These are phyloP conservation scores for Chrysophaeum taylorii DNA, from an alignment of 352 stramenopile species.

Conservation along the genomic window DNA sequence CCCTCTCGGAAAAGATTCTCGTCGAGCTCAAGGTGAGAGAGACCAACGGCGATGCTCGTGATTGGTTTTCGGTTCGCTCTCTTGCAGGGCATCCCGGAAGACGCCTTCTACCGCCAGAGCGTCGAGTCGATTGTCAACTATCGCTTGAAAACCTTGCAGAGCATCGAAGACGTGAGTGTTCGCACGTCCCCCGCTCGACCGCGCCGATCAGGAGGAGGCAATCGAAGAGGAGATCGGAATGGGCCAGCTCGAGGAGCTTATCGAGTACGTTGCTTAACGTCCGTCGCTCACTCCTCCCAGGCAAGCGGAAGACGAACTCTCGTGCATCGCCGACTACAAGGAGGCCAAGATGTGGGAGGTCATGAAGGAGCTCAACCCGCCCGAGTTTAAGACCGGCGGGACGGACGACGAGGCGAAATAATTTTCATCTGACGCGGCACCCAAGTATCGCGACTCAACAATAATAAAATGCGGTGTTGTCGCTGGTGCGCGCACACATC, in stretches of 20 bases:
- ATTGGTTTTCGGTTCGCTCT: background rate
- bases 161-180: conserved; percentile 53
- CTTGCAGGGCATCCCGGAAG: background rate
- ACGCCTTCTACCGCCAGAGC: background rate
- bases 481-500: too few relatives aligned
- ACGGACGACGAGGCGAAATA: too few relatives aligned
- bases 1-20: conserved; percentile 64
- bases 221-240: conserved; percentile 72
- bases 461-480: too few relatives aligned
- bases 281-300: too few relatives aligned
- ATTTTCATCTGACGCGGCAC: too few relatives aligned
- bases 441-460: too few relatives aligned
- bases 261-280: too few relatives aligned
- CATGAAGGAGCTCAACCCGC: background rate
- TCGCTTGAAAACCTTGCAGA: conserved; percentile 57
- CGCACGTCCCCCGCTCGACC: too few relatives aligned
- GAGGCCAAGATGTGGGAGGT: background rate
- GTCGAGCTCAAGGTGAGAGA: conserved; percentile 55
- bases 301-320: too few relatives aligned
- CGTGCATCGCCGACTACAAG: too few relatives aligned
- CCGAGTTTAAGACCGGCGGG: conserved; percentile 1
- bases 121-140: background rate
- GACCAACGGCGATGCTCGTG: conserved; percentile 29
- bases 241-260: conserved; percentile 68
- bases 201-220: conserved; percentile 57